A percentile compares a stretch with the other conserved stretches of the same genome.
Evolutionary conservation across 495 filamentous ascomycete species (phyloP).

Genomic region (Aspergillus hancockii): DNA sequence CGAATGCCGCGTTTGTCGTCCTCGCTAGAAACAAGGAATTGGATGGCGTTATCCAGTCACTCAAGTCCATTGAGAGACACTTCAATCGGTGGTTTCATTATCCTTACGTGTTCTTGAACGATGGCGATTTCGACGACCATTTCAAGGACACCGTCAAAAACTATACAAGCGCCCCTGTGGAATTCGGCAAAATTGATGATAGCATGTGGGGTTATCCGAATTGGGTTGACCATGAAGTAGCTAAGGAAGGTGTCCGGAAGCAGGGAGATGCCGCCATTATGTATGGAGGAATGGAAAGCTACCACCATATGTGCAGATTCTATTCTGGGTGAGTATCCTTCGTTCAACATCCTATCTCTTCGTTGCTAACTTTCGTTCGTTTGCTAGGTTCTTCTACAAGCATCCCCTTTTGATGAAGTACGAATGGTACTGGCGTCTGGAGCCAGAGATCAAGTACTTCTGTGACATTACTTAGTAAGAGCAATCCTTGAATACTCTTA

Average conservation of each 20-base stretch:
- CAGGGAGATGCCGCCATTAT: constrained; percentile 98
- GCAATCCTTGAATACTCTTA: neutral
- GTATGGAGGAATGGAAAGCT: constrained; percentile 99
- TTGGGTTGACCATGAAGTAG: constrained; percentile 91
- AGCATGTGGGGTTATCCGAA: constrained; percentile 96
- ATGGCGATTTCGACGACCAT: constrained; percentile 90
- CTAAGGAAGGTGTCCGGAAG: constrained; percentile 91
- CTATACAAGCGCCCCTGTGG: constrained; percentile 81
- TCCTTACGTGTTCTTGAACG: constrained; percentile 98
- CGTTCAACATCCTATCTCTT: constrained; percentile 13
- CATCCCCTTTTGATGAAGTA: constrained; percentile 94
- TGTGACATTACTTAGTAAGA: constrained; percentile 98
- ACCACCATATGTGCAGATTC: constrained; percentile 98
- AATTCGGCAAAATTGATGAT: constrained; percentile 92
- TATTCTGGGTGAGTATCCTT: constrained; percentile 79
- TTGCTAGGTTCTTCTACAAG: constrained; percentile 88
- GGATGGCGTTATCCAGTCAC: constrained; percentile 90
- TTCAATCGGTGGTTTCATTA: constrained; percentile 99
- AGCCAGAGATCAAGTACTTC: constrained; percentile 99
- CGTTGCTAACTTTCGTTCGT: constrained; percentile 21
- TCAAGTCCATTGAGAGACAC: constrained; percentile 97
- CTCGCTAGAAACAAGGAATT: constrained; percentile 95
- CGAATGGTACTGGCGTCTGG: constrained; percentile 99
- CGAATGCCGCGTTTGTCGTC: constrained; percentile 94
- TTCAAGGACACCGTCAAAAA: constrained; percentile 89